Conservation (phyloP, 208 protist genomes). For the Acanthamoeba triangularis region DNA sequence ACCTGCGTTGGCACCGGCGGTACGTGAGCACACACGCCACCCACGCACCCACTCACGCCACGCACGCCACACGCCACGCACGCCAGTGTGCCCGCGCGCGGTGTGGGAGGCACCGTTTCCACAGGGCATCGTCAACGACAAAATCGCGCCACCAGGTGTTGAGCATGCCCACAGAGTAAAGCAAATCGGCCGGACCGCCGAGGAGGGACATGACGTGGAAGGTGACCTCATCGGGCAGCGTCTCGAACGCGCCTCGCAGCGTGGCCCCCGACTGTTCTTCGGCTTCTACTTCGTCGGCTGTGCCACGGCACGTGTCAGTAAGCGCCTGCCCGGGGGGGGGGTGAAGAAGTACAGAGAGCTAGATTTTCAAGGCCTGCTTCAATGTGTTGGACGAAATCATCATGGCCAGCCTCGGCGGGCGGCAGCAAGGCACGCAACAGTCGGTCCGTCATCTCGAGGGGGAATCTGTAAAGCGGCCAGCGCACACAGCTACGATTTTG, state of each 20-base stretch:
- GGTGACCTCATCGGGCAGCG: constrained; percentile 58
- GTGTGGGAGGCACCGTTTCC: background rate
- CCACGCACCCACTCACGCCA: background rate
- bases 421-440: too few relatives aligned
- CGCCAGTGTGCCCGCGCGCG: too few relatives aligned
- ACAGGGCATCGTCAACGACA: constrained; percentile 21
- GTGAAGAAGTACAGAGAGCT: too few relatives aligned
- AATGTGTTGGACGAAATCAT: too few relatives aligned
- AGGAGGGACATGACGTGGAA: constrained; percentile 68
- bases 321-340: background rate
- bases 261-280: background rate
- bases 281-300: background rate
- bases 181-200: constrained; percentile 12
- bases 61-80: background rate
- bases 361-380: too few relatives aligned
- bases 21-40: background rate
- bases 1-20: background rate
- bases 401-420: too few relatives aligned
- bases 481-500: too few relatives aligned
- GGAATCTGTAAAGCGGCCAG: too few relatives aligned
- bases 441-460: too few relatives aligned
- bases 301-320: background rate
- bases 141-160: constrained; percentile 56
- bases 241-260: constrained; percentile 15
- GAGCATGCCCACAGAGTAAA: constrained; percentile 39